phyloP scores from a whole-genome alignment of 352 stramenopile genomes.

The Globisporangium spinosum region DNA sequence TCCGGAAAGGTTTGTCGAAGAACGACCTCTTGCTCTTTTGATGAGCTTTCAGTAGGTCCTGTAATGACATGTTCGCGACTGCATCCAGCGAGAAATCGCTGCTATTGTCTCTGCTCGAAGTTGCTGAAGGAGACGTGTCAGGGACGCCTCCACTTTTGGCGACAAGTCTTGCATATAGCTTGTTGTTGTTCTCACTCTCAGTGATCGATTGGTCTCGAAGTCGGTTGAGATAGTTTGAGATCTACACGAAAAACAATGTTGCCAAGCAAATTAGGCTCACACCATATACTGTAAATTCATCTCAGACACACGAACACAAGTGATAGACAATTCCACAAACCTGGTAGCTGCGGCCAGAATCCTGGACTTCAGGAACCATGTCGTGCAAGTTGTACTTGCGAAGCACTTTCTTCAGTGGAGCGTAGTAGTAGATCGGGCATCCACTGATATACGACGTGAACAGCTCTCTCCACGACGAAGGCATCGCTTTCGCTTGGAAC shows the following conservation, averaged over 20 bases:
- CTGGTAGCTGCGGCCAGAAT: constrained; percentile 81
- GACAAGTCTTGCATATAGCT: constrained; percentile 49
- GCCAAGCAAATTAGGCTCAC: not conserved
- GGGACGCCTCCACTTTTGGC: constrained; percentile 22
- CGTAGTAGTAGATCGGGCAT: constrained; percentile 81
- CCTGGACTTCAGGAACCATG: constrained; percentile 80
- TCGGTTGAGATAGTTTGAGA: constrained; percentile 71
- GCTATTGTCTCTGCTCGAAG: constrained; percentile 24
- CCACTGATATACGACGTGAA: constrained; percentile 77
- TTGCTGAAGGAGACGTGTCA: constrained; percentile 37
- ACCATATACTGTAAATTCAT: not conserved
- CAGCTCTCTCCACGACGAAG: constrained; percentile 77
- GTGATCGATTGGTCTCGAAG: constrained; percentile 67
- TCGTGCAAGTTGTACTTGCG: constrained; percentile 88
- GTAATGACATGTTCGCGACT: constrained; percentile 59
- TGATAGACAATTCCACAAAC: constrained; percentile 15
- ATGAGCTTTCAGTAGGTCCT: constrained; percentile 50
- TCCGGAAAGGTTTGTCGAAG: constrained; percentile 44
- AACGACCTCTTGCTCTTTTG: constrained; percentile 47
- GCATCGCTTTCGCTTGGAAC: constrained; percentile 87
- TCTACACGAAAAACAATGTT: constrained; percentile 22
- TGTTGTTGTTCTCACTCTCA: constrained; percentile 80
- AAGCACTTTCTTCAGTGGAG: constrained; percentile 76
- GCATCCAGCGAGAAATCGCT: constrained; percentile 45
- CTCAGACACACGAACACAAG: not conserved